phyloP scores from a whole-genome alignment of 164 flowering plant species.

The Umbilicus rupestris region DNA sequence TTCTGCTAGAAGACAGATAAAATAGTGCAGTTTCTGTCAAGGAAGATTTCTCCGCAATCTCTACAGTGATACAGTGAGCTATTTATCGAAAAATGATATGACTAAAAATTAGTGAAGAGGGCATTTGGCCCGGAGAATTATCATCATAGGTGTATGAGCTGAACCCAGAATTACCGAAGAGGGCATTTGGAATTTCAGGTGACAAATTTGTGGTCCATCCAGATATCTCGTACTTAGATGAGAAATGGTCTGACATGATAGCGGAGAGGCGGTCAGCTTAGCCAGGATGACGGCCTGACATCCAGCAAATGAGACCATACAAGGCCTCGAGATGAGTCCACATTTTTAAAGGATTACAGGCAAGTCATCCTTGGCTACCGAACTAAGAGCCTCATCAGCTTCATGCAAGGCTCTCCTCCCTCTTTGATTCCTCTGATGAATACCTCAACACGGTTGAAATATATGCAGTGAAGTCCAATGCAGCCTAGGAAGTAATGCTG shows the following conservation, averaged over 20 bases:
- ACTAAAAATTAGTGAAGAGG: too few relatives aligned
- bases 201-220: background rate
- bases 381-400: background rate
- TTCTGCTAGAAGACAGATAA: too few relatives aligned
- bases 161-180: too few relatives aligned
- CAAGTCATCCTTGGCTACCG: conserved; percentile 9
- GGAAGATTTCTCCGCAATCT: too few relatives aligned
- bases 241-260: conserved; percentile 1
- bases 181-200: background rate
- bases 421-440: background rate
- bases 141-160: too few relatives aligned
- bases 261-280: conserved; percentile 1
- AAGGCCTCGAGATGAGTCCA: background rate
- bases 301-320: background rate
- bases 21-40: too few relatives aligned
- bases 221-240: background rate
- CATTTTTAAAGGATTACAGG: background rate
- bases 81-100: too few relatives aligned
- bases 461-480: background rate
- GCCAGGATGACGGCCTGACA: conserved; percentile 7
- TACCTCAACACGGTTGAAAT: background rate
- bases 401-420: background rate
- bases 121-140: too few relatives aligned
- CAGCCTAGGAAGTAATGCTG: background rate
- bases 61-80: too few relatives aligned